Evolutionary conservation across 208 protist genomes (phyloP).

Genomic region (Leishmania aethiopica): DNA sequence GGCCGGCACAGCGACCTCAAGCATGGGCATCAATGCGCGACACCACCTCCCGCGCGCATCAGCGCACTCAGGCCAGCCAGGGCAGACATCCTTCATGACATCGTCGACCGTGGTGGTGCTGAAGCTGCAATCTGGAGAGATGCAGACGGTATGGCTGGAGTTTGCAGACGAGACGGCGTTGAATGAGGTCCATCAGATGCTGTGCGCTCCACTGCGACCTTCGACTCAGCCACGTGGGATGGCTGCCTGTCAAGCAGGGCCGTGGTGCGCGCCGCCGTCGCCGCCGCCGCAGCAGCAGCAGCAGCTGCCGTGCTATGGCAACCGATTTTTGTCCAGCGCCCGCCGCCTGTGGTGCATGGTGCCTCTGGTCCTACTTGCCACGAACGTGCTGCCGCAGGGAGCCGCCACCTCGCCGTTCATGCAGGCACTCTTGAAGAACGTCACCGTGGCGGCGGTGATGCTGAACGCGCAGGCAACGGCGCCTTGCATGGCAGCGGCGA

Average conservation of each 20-base stretch:
- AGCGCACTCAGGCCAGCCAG: background rate
- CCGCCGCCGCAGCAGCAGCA: background rate
- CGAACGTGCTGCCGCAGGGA: conserved; percentile 33
- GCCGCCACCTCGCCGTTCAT: conserved; percentile 35
- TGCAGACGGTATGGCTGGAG: conserved; percentile 42
- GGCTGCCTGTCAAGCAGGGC: background rate
- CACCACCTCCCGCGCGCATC: background rate
- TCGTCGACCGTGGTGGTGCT: conserved; percentile 18
- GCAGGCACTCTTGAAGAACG: conserved; percentile 42
- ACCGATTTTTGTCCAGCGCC: conserved; percentile 56
- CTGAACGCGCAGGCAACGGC: conserved; percentile 5
- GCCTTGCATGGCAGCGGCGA: background rate
- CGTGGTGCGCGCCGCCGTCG: background rate
- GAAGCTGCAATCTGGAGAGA: conserved; percentile 19
- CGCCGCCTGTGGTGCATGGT: conserved; percentile 43
- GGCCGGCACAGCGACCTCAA: background rate
- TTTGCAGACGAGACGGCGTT: conserved; percentile 26
- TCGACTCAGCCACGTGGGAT: background rate
- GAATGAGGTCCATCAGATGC: conserved; percentile 26
- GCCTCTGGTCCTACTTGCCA: conserved; percentile 43
- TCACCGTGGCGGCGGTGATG: conserved; percentile 38
- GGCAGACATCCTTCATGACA: background rate
- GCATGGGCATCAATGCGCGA: background rate
- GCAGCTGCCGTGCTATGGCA: conserved; percentile 25
- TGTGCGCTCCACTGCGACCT: conserved; percentile 23